Conservation (phyloP, 2,329 filamentous ascomycete species). For the Fusarium sp. region DNA sequence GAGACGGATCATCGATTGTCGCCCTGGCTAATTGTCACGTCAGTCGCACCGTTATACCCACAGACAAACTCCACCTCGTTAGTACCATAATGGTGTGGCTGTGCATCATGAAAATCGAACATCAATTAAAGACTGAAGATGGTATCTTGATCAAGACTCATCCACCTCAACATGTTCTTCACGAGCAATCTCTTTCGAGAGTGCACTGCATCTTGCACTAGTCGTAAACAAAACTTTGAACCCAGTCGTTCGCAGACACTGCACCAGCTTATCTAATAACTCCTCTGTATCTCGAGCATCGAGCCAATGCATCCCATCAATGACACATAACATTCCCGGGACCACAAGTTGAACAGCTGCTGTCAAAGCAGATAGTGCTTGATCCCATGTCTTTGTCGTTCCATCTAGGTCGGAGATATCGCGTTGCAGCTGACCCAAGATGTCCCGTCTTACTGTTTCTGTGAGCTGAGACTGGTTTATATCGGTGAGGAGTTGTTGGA, state of each 20-base stretch:
- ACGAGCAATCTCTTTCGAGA: neutral
- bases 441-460: neutral
- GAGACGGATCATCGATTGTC: constrained; percentile 8
- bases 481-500: neutral
- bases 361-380: constrained; percentile 1
- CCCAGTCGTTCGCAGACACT: neutral
- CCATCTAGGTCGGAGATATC: neutral
- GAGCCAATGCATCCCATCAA: constrained; percentile 17
- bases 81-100: neutral
- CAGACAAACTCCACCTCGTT: constrained; percentile 10
- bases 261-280: neutral
- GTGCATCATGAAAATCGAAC: neutral
- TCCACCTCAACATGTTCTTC: neutral
- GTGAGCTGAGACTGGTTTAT: neutral
- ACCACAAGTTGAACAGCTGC: neutral
- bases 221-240: constrained; percentile 14
- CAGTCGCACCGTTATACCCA: constrained; percentile 5
- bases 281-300: neutral
- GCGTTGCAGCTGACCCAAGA: neutral
- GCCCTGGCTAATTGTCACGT: constrained; percentile 14
- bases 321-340: neutral
- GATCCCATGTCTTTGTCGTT: neutral
- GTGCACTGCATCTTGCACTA: neutral
- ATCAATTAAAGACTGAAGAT: neutral
- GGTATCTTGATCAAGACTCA: neutral